Evolutionary conservation across 306 rosid species (phyloP), one percentile per base, ranked within the genome.

Genomic region (Datisca glomerata): DNA sequence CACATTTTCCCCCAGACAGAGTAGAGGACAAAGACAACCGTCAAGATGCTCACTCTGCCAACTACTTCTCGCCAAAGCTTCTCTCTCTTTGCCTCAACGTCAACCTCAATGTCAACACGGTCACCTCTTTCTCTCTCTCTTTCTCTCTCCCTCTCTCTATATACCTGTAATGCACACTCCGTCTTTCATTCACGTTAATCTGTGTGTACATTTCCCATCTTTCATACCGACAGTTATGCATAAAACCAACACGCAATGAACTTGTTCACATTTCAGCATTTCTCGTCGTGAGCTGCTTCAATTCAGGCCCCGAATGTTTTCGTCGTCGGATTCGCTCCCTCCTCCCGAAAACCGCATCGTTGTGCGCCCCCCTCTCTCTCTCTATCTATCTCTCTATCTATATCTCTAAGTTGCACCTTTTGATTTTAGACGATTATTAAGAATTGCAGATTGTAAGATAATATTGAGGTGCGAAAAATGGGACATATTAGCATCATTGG

Each of bases 261-360:
- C n/a, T 28, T 18, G 17, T 46, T 18, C 18, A 46, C 51, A 28
- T 46, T 46, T 27, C 51, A 28, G 51, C 46, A 2, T 3, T 38
- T 1, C n/a, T 48, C 54, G 28, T 12, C 36, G 44, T 57, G 39
- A 46, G 22, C 27, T 5, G 27, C 27, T 43, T 25, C 33, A 17
- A 23, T 69, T 52, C 41, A 61, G 74, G 39, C 18, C 47, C 14
- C 59, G 34, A 17, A 72, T 74, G 86, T 67, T 93, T 9, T 44
- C 69, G 5, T 45, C 71, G 71, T 45, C 71, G 7, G 45, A 50
- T 55, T n/a, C 69, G 21, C 48, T 56, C 50, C 69, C 78, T 31
- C 68, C 72, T 49, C 68, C 76, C 4, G 51, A 68, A 45, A 70
- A 47, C 33, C 59, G 73, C 41, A 42, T 71, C 45, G 73, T 81